These are phyloP conservation scores for Verticillium klebahnii DNA, from an alignment of 2,329 filamentous ascomycete species.

Conservation along the genomic window DNA sequence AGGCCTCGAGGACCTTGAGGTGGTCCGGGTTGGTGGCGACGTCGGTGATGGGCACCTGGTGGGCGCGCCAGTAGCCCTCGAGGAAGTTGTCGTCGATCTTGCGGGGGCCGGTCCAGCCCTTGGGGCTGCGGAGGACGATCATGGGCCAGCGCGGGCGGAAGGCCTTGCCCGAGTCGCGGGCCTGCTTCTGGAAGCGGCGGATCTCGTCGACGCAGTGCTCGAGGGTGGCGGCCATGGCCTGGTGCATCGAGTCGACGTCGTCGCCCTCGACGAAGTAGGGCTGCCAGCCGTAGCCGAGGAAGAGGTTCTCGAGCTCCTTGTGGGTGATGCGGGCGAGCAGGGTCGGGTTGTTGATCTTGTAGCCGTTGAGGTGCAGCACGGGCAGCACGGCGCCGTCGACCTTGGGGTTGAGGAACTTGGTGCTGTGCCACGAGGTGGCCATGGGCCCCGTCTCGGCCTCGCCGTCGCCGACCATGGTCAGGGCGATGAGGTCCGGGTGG, in stretches of 20 bases:
- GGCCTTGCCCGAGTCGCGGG: slow-evolving; percentile 63
- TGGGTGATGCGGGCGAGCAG: slow-evolving; percentile 69
- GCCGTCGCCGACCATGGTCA: slow-evolving; percentile 77
- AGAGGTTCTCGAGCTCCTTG: slow-evolving; percentile 65
- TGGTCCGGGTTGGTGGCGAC: slow-evolving; percentile 61
- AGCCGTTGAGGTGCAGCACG: slow-evolving; percentile 74
- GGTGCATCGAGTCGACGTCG: slow-evolving; percentile 71
- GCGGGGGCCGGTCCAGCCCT: slow-evolving; percentile 74
- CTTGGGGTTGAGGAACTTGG: slow-evolving; percentile 76
- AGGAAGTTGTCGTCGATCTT: slow-evolving; percentile 67
- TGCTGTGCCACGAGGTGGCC: slow-evolving; percentile 77
- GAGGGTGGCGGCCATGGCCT: slow-evolving; percentile 74
- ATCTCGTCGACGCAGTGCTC: slow-evolving; percentile 71
- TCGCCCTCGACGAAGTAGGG: slow-evolving; percentile 78
- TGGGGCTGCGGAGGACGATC: slow-evolving; percentile 72
- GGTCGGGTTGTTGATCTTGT: slow-evolving; percentile 82
- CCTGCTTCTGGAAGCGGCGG: slow-evolving; percentile 62
- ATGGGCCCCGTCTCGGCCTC: slow-evolving; percentile 78
- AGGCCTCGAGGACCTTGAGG: slow-evolving; percentile 64
- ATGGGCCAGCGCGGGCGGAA: slow-evolving; percentile 73
- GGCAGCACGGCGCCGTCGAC: slow-evolving; percentile 74
- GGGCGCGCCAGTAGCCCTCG: slow-evolving; percentile 73
- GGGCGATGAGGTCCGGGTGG: slow-evolving; percentile 66
- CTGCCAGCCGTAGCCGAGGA: slow-evolving; percentile 72
- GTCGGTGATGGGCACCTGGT: slow-evolving; percentile 73